A percentile compares a stretch with the other conserved stretches of the same genome.
These are phyloP conservation scores for Blastocystis sp. DNA, from an alignment of 352 stramenopile species.

Conservation along the genomic window DNA sequence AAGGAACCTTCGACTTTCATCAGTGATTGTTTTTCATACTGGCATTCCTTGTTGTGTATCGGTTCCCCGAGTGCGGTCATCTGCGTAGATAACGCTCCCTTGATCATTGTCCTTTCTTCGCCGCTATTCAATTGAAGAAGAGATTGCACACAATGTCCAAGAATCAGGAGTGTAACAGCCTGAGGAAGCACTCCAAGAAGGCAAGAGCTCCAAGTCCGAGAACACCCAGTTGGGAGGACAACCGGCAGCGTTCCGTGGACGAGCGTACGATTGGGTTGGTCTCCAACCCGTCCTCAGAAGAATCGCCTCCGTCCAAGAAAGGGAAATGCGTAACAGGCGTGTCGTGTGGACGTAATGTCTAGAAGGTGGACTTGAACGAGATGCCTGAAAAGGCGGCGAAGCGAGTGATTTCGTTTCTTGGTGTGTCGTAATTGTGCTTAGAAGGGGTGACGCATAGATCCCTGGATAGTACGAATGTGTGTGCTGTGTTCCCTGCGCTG, in stretches of 20 bases:
- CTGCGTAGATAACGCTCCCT: too few relatives aligned
- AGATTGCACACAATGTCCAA: background rate
- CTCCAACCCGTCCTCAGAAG: background rate
- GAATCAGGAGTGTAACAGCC: background rate
- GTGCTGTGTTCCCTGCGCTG: conserved; percentile 1
- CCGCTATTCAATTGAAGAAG: background rate
- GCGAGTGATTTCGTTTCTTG: conserved; percentile 34
- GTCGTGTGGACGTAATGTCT: background rate
- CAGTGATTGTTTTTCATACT: too few relatives aligned
- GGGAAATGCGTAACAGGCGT: background rate
- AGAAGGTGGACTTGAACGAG: conserved; percentile 1
- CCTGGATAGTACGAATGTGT: conserved; percentile 53
- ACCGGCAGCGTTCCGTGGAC: background rate
- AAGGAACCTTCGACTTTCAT: too few relatives aligned
- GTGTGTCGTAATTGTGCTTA: background rate
- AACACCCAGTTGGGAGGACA: background rate
- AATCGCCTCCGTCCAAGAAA: background rate
- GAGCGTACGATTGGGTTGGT: background rate
- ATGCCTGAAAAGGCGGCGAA: conserved; percentile 43
- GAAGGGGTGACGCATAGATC: conserved; percentile 17
- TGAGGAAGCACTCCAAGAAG: background rate
- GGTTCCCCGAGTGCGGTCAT: too few relatives aligned
- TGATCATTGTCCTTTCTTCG: background rate
- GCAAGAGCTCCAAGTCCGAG: background rate
- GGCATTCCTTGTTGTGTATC: too few relatives aligned